A percentile compares a stretch with the other conserved stretches of the same genome.
phyloP scores from a whole-genome alignment of 345 rosid genomes.

The Citrus australasica region DNA sequence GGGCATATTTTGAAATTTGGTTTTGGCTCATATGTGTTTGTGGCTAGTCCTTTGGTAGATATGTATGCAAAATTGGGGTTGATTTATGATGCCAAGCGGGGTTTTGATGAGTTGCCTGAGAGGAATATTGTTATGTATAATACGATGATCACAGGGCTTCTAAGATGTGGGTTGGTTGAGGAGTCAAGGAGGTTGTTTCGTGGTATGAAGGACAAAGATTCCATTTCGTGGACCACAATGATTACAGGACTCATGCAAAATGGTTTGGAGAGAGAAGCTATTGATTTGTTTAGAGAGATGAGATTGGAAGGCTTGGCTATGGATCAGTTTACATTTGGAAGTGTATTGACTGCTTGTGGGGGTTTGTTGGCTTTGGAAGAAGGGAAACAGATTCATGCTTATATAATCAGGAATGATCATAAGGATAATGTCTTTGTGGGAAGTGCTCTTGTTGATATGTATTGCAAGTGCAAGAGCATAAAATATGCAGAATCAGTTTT shows the following conservation, averaged over 20 bases:
- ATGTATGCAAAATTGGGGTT: slow-evolving; percentile 74
- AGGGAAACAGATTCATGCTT: slow-evolving; percentile 77
- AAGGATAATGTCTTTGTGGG: slow-evolving; percentile 67
- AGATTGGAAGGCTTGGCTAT: slow-evolving; percentile 50
- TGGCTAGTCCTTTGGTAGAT: slow-evolving; percentile 74
- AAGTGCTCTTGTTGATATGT: slow-evolving; percentile 95
- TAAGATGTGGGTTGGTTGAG: slow-evolving; percentile 60
- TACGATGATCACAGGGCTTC: slow-evolving; percentile 67
- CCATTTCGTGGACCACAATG: slow-evolving; percentile 85
- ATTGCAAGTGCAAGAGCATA: slow-evolving; percentile 70
- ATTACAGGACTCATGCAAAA: slow-evolving; percentile 73
- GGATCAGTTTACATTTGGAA: slow-evolving; percentile 89
- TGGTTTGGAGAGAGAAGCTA: slow-evolving; percentile 58
- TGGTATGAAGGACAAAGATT: slow-evolving; percentile 68
- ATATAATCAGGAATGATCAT: slow-evolving; percentile 49
- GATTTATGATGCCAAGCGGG: slow-evolving; percentile 54
- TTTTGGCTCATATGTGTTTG: slow-evolving; percentile 50
- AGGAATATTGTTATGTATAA: slow-evolving; percentile 68
- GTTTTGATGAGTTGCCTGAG: slow-evolving; percentile 45
- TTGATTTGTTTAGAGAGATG: slow-evolving; percentile 64
- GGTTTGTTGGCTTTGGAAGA: slow-evolving; percentile 47
- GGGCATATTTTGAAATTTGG: slow-evolving; percentile 73
- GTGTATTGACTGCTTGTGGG: slow-evolving; percentile 81
- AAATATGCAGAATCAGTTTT: slow-evolving; percentile 65
- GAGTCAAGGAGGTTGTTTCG: slow-evolving; percentile 53